Conservation (phyloP, 1,139 yeast genomes). For the Sugiyamaella sp. region DNA sequence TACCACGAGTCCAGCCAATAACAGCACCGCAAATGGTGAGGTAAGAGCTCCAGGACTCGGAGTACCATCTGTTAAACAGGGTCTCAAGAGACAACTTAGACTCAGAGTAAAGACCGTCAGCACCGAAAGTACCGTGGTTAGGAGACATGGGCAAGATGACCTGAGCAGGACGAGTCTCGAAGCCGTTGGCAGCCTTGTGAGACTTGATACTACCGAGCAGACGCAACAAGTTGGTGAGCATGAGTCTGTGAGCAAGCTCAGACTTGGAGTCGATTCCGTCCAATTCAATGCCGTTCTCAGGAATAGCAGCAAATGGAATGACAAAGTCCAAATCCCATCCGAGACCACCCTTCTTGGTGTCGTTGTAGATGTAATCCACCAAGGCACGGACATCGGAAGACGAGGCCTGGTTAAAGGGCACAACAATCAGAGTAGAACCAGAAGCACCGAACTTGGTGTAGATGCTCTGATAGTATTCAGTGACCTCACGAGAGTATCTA, state of each 20-base stretch:
- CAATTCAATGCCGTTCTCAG: constrained; percentile 96
- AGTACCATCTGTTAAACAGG: constrained; percentile 96
- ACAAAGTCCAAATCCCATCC: constrained; percentile 98
- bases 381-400: constrained; percentile 89
- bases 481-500: constrained; percentile 89
- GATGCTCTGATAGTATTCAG: constrained; percentile 92
- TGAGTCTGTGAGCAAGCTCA: constrained; percentile 96
- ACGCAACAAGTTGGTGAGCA: constrained; percentile 94
- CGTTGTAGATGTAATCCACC: constrained; percentile 82
- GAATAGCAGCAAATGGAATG: constrained; percentile 98
- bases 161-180: constrained; percentile 98
- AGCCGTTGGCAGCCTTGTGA: constrained; percentile 69
- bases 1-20: constrained; percentile 99
- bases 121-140: constrained; percentile 97
- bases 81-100: constrained; percentile 95
- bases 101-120: constrained; percentile 97
- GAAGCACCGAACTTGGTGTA: constrained; percentile 91
- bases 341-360: constrained; percentile 80
- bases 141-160: constrained; percentile 96
- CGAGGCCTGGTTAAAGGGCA: constrained; percentile 98
- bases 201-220: constrained; percentile 87
- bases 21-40: constrained; percentile 97
- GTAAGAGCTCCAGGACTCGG: constrained; percentile 95
- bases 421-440: constrained; percentile 90
- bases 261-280: constrained; percentile 92